Conservation (phyloP, 2,329 filamentous ascomycete species). For the Chalara sp. region DNA sequence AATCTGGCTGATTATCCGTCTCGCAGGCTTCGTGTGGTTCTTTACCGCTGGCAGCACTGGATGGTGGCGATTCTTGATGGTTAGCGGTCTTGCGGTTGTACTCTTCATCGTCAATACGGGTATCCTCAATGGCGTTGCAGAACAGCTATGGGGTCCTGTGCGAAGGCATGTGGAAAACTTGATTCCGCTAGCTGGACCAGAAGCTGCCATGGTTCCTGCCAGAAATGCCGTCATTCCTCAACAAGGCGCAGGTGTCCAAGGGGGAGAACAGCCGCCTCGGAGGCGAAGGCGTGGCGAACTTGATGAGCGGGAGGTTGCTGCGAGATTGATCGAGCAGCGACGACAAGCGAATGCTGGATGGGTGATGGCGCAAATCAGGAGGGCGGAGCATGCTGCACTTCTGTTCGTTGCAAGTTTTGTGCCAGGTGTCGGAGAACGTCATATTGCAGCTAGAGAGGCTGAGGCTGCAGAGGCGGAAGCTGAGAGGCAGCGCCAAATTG, state of each 20-base stretch:
- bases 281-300: conserved; percentile 23
- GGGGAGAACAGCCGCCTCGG: neutral
- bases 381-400: conserved; percentile 52
- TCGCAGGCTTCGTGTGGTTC: conserved; percentile 57
- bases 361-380: conserved; percentile 43
- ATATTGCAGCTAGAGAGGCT: conserved; percentile 39
- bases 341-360: conserved; percentile 39
- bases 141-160: conserved; percentile 49
- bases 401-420: conserved; percentile 61
- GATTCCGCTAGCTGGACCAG: conserved; percentile 44
- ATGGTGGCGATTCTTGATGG: conserved; percentile 52
- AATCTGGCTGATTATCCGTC: conserved; percentile 52
- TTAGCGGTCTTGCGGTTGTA: conserved; percentile 45
- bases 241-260: conserved; percentile 5
- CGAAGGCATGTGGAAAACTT: conserved; percentile 53
- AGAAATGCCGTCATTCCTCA: conserved; percentile 25
- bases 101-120: conserved; percentile 56
- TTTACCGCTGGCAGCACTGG: conserved; percentile 52
- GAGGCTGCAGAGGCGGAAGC: conserved; percentile 23
- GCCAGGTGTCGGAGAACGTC: conserved; percentile 58
- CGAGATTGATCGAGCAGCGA: conserved; percentile 43
- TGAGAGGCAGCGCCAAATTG: conserved; percentile 17
- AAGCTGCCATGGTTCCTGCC: conserved; percentile 25
- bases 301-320: conserved; percentile 45
- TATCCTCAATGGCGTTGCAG: conserved; percentile 46